Base-by-base conservation (phyloP, 352 stramenopile species). In the Thraustochytrium striatum region DNA sequence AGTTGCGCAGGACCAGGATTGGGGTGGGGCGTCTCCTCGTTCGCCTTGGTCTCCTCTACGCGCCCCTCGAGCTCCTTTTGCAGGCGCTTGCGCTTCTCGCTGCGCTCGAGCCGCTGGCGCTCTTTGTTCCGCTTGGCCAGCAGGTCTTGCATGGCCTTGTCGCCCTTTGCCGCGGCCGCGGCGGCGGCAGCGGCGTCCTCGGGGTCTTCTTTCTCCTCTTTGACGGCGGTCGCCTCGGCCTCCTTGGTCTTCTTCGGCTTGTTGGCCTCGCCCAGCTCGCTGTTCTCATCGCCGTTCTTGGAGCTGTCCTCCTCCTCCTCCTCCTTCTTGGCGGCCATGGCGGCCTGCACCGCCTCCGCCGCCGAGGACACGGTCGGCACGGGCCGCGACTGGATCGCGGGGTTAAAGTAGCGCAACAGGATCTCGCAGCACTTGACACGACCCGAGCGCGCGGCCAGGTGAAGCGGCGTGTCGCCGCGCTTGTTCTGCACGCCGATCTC, bases 401-500 rank as follows among this genome's bases (percentile, higher is more conserved):
- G n/a, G 36, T 21, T 68, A 68, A 68, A 68, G 30, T 59, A 30
- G 36, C 36, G 13, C 2, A 85, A 7, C 3, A 85, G 59, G 1
- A 38, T 8, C 58, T 62, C 3, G 2, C 28, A 38, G 41, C 25
- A 72, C 3, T 79, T 43, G 5, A 61, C 36, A 11, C 81, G 61
- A 16, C 78, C 78, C 30, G 78, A 36, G 9, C 79, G 57, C 1
- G 61, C 19, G 11, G 72, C 72, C 2, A 85, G 62, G 44, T 85
- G 82, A 16, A 85, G 62, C 32, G 81, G 47, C 28, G 81, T 85
- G 33, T 85, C 79, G 7, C 82, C 82, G 9, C 61, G 57, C 0
- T 84, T 33, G 61, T 83, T 84, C 25, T 25, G 25, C 3, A 61
- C 44, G 7, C 39, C 38, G 5, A 85, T 16, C 1, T 32, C n/a